phyloP scores from a whole-genome alignment of 2,329 filamentous ascomycete genomes.

The Lasiodiplodia theobromae region DNA sequence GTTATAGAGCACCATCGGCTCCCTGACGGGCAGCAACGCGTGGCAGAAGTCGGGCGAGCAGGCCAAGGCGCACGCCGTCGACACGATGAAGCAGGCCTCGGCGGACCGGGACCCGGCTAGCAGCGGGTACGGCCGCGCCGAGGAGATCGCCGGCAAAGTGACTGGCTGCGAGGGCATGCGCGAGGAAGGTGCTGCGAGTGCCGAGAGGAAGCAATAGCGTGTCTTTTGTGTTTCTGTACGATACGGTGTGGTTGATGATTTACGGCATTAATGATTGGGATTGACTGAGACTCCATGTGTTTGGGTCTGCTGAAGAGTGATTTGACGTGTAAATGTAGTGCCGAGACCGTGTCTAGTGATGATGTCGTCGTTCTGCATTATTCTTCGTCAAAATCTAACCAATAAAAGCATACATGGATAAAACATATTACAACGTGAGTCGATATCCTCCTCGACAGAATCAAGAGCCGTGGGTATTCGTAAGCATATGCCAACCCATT shows the following conservation, averaged over 20 bases:
- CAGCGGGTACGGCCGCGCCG: constrained; percentile 67
- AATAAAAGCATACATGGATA: not conserved
- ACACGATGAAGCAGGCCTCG: constrained; percentile 67
- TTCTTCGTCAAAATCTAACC: no score
- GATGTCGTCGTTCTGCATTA: no score
- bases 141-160: constrained; percentile 69
- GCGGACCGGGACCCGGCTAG: constrained; percentile 61
- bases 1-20: constrained; percentile 64
- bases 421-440: not conserved
- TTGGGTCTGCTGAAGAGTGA: no score
- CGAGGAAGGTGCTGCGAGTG: constrained; percentile 64
- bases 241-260: not conserved
- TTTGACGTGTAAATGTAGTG: not conserved
- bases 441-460: not conserved
- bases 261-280: not conserved
- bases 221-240: not conserved
- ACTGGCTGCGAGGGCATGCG: constrained; percentile 75
- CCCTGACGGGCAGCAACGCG: constrained; percentile 65
- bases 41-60: constrained; percentile 71
- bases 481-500: not conserved
- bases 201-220: constrained; percentile 32
- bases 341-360: no score
- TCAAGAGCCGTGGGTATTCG: not conserved
- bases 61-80: constrained; percentile 68
- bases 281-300: not conserved